A percentile compares a stretch with the other conserved stretches of the same genome.
Evolutionary conservation across 805 yeast genomes (phyloP).

Genomic region (Metschnikowia similis): DNA sequence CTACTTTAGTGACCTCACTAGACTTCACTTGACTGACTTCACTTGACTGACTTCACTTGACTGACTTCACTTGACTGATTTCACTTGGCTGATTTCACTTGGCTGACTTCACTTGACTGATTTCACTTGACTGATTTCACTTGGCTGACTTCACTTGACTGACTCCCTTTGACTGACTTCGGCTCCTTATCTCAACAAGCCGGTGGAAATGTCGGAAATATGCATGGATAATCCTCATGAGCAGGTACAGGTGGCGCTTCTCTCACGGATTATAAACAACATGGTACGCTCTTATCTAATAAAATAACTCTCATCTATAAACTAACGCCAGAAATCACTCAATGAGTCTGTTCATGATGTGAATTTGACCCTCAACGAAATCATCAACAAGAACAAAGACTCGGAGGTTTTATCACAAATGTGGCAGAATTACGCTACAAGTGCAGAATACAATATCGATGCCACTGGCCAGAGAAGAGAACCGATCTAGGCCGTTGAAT

Average conservation of each 20-base stretch:
- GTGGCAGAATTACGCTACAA: conserved; percentile 74
- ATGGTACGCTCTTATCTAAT: conserved; percentile 47
- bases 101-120: no score
- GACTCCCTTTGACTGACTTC: no score
- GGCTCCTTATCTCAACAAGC: not conserved
- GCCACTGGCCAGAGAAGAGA: conserved; percentile 60
- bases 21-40: no score
- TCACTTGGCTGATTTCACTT: no score
- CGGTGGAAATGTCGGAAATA: not conserved
- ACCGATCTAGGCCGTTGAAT: conserved; percentile 27
- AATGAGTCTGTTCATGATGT: conserved; percentile 66
- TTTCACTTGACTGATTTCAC: no score
- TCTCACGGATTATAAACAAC: conserved; percentile 71
- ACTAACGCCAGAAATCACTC: conserved; percentile 52
- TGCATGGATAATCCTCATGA: conserved; percentile 84
- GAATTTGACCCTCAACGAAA: conserved; percentile 56
- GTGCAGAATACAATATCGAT: conserved; percentile 64
- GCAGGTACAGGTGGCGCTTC: conserved; percentile 69
- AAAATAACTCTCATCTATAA: not conserved
- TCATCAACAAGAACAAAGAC: conserved; percentile 63
- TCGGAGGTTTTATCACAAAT: conserved; percentile 68
- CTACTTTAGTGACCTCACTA: no score
- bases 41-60: no score
- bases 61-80: no score
- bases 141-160: not conserved